These are phyloP conservation scores for Steccherinum ochraceum DNA, from an alignment of 768 basidiomycete species.

Conservation along the genomic window DNA sequence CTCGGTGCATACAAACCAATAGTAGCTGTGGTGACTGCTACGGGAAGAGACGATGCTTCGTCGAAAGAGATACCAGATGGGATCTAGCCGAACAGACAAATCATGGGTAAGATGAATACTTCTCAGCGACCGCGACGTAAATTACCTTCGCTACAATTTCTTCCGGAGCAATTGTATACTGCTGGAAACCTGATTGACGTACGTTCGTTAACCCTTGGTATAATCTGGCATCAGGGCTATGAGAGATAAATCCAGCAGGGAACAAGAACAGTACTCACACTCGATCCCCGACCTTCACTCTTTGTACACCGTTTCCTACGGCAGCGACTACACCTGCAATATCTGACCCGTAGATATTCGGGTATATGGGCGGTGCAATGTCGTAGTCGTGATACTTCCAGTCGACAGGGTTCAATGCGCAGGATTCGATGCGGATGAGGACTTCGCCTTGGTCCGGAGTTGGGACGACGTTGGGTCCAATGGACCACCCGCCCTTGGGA, in stretches of 20 bases:
- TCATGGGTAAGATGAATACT: no score
- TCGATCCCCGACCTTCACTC: background rate
- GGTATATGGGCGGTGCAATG: background rate
- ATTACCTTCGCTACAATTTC: slow-evolving; percentile 11
- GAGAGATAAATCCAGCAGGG: background rate
- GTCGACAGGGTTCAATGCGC: background rate
- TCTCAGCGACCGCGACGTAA: no score
- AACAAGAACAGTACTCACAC: background rate
- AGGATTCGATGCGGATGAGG: background rate
- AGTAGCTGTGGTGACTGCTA: slow-evolving; percentile 26
- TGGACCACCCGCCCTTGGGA: background rate
- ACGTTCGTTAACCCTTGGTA: slow-evolving; percentile 17
- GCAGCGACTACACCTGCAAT: background rate
- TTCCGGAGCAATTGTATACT: slow-evolving; percentile 14
- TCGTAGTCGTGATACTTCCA: slow-evolving; percentile 1
- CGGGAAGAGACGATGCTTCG: slow-evolving; percentile 36
- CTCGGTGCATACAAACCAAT: slow-evolving; percentile 6
- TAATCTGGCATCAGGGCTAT: slow-evolving; percentile 7
- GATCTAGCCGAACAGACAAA: slow-evolving; percentile 22
- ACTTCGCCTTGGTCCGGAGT: slow-evolving; percentile 20
- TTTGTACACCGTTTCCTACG: background rate
- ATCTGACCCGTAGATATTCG: background rate
- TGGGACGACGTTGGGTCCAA: background rate
- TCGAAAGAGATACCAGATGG: slow-evolving; percentile 32
- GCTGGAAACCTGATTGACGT: slow-evolving; percentile 12